These are phyloP conservation scores for Cercospora sp. DNA, from an alignment of 2,329 filamentous ascomycete species.

Conservation along the genomic window DNA sequence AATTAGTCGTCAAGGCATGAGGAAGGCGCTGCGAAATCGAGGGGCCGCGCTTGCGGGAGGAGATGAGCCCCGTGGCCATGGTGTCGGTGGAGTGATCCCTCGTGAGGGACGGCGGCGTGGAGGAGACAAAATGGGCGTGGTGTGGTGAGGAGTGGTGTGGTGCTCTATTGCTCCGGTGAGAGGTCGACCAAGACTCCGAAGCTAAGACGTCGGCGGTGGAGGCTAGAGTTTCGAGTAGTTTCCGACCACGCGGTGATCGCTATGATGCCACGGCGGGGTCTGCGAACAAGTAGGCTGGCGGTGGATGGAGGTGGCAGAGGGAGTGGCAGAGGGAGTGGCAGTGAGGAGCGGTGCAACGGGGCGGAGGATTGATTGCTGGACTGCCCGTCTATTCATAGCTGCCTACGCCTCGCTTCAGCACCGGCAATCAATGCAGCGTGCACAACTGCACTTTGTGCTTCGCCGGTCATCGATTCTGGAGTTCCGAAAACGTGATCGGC, in stretches of 20 bases:
- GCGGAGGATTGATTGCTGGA: background rate
- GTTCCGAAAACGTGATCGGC: slow-evolving; percentile 4
- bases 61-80: slow-evolving; percentile 22
- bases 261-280: background rate
- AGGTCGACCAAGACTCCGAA: background rate
- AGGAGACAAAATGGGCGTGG: slow-evolving; percentile 13
- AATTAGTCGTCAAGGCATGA: slow-evolving; percentile 23
- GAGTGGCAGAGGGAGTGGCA: too few relatives aligned
- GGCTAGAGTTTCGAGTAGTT: background rate
- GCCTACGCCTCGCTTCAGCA: background rate
- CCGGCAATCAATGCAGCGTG: background rate
- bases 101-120: slow-evolving; percentile 14
- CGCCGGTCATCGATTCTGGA: slow-evolving; percentile 9
- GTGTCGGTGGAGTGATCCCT: slow-evolving; percentile 9
- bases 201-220: background rate
- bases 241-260: background rate
- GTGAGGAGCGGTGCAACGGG: background rate
- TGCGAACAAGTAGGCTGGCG: background rate
- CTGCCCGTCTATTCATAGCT: background rate
- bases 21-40: slow-evolving; percentile 25
- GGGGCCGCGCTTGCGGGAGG: slow-evolving; percentile 25
- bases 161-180: background rate
- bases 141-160: background rate
- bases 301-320: background rate
- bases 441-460: background rate